phyloP scores from a whole-genome alignment of 2,329 filamentous ascomycete genomes.

The Alternaria arborescens region DNA sequence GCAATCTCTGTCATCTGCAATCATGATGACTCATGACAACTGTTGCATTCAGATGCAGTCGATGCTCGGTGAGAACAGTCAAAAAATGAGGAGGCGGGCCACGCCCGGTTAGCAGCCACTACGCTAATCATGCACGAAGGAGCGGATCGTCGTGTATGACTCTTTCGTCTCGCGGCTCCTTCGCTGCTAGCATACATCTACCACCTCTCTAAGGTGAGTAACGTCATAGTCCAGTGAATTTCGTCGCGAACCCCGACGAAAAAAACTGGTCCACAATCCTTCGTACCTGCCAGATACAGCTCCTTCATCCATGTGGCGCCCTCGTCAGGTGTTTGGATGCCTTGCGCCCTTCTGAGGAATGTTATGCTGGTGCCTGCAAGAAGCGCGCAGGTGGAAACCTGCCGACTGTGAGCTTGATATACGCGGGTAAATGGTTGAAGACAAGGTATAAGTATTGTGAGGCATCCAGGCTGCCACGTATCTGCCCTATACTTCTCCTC shows the following conservation, averaged over 20 bases:
- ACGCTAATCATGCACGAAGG: conserved; percentile 7
- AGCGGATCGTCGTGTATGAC: not conserved
- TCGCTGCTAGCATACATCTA: not conserved
- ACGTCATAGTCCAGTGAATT: not conserved
- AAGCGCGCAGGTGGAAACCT: not conserved
- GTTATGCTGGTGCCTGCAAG: not conserved
- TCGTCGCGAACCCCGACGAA: not conserved
- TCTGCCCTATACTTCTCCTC: not conserved
- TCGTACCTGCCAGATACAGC: not conserved
- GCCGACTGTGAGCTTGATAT: not conserved
- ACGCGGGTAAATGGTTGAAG: not conserved
- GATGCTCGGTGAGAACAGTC: not conserved
- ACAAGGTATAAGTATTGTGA: not conserved
- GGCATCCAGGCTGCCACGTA: not conserved
- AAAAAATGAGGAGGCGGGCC: not conserved
- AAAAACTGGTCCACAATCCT: not conserved
- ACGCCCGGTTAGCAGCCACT: not conserved
- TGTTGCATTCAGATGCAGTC: not conserved
- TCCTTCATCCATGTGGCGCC: not conserved
- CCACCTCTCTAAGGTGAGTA: not conserved
- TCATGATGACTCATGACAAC: not conserved
- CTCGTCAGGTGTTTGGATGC: not conserved
- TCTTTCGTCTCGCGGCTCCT: not conserved
- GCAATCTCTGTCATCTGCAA: not conserved
- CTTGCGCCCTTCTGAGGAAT: not conserved